These are phyloP conservation scores for Vigna reflexopilosa DNA, from an alignment of 306 rosid genomes.

Conservation along the genomic window DNA sequence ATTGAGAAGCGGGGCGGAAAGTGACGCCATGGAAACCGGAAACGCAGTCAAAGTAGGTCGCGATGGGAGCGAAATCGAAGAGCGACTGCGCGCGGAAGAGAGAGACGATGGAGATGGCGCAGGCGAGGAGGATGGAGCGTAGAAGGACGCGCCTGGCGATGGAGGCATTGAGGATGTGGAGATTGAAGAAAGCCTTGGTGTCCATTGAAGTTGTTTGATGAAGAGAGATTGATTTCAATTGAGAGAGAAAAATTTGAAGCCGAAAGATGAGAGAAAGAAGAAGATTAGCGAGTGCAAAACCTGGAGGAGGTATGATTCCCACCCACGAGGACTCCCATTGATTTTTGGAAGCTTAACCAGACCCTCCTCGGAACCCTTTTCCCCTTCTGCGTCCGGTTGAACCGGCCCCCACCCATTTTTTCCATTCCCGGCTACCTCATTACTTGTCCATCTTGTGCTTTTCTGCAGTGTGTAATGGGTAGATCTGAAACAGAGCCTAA, in stretches of 20 bases:
- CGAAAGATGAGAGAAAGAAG: constrained; percentile 18
- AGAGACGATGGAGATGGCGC: constrained; percentile 61
- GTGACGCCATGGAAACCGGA: constrained; percentile 25
- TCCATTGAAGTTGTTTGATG: constrained; percentile 47
- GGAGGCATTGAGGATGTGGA: constrained; percentile 66
- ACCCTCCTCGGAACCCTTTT: constrained; percentile 63
- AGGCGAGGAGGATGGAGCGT: constrained; percentile 65
- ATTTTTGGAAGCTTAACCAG: constrained; percentile 81
- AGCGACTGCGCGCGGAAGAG: constrained; percentile 55
- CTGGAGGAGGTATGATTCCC: constrained; percentile 95
- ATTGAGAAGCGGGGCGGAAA: constrained; percentile 44
- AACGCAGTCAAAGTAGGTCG: constrained; percentile 51
- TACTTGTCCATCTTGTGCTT: neutral
- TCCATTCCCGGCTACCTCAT: constrained; percentile 33
- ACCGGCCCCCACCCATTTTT: neutral
- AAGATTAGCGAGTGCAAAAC: constrained; percentile 84
- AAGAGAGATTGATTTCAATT: neutral
- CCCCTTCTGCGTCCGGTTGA: neutral
- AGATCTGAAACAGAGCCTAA: constrained; percentile 16
- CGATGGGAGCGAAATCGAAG: constrained; percentile 49
- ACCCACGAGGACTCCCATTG: constrained; percentile 96
- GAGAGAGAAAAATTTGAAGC: constrained; percentile 37
- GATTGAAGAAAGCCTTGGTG: constrained; percentile 45
- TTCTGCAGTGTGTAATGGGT: neutral
- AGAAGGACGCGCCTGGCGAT: constrained; percentile 62